Percentiles rank a stretch among this genome's conserved stretches.
phyloP scores from a whole-genome alignment of 371 early-diverging fungal species.

The Actinomucor elegans region DNA sequence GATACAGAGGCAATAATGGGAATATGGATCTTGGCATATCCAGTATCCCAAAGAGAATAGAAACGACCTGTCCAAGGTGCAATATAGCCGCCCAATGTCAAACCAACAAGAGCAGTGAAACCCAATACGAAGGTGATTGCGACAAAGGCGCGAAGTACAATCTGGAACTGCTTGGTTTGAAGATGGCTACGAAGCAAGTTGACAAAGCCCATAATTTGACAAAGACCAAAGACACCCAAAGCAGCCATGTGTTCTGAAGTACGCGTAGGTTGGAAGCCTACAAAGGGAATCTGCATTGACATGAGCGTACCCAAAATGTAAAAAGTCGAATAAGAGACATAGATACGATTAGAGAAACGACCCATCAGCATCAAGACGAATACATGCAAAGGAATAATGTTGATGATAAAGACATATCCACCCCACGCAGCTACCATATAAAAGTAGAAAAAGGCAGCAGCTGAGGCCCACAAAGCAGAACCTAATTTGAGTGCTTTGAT shows the following conservation, averaged over 20 bases:
- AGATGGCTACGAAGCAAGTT: constrained; percentile 79
- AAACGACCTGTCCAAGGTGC: constrained; percentile 99
- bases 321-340: constrained; percentile 96
- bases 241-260: constrained; percentile 99
- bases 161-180: constrained; percentile 82
- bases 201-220: constrained; percentile 92
- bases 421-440: constrained; percentile 99
- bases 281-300: constrained; percentile 99
- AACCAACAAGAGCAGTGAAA: constrained; percentile 49
- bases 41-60: constrained; percentile 98
- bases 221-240: constrained; percentile 87
- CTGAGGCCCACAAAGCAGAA: constrained; percentile 84
- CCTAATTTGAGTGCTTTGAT: constrained; percentile 93
- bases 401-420: constrained; percentile 99
- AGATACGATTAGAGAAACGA: constrained; percentile 88
- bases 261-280: constrained; percentile 96
- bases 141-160: constrained; percentile 70
- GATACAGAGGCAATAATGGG: constrained; percentile 99
- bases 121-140: constrained; percentile 58
- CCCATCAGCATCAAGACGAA: constrained; percentile 96
- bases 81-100: constrained; percentile 84
- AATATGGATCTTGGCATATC: constrained; percentile 97
- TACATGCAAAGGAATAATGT: constrained; percentile 96
- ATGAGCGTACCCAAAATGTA: constrained; percentile 94
- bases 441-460: constrained; percentile 94